Evolutionary conservation across 768 basidiomycete species (phyloP), one percentile per base, ranked within the genome.

Genomic region (Lanmaoa pseudosensibilis): DNA sequence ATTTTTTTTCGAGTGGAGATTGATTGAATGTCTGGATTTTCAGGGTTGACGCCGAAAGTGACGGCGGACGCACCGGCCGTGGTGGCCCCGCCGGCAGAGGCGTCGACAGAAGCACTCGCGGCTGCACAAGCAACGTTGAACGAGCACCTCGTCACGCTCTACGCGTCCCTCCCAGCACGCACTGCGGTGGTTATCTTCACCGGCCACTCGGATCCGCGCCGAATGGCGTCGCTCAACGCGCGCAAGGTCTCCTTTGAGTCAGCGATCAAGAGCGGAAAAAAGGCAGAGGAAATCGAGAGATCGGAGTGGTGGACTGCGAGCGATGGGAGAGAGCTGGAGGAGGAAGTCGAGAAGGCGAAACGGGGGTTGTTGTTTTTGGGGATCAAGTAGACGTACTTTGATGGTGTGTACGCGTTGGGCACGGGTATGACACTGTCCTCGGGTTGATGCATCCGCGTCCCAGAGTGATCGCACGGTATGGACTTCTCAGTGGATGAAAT

Each of bases 171-270:
- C 0, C 94, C 94, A 0, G 69, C 86, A 3, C 83, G 86, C 21
- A 92, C 94, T 0, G 94, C 93, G 0, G 70, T 98, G 21, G 73
- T 98, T 51, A 77, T 98, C 38, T 86, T 97, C 66, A 91, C 89
- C 0, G 94, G 95, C 1, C 93, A 98, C 66, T 85, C 86, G 0
- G 92, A 97, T 69, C 94, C 95, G 0, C 83, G 92, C 0, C 75
- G 71, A 8, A 94, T 96, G 92, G 77, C 88, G 4, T 69, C 78
- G 25, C 74, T 98, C 21, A 86, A 86, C 61, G 82, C 81, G 6
- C 79, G 86, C 48, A 89, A 92, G 72, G 73, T 70, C 4, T 78
- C 81, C 32, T 96, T 94, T 63, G 94, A 98, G 64, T 75, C 65
- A 23, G 83, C 82, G 16, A 71, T 88, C 50, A 78, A 80, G 61